Conservation (phyloP, 371 early-diverging fungal genomes). For the Mucor velutinosus region DNA sequence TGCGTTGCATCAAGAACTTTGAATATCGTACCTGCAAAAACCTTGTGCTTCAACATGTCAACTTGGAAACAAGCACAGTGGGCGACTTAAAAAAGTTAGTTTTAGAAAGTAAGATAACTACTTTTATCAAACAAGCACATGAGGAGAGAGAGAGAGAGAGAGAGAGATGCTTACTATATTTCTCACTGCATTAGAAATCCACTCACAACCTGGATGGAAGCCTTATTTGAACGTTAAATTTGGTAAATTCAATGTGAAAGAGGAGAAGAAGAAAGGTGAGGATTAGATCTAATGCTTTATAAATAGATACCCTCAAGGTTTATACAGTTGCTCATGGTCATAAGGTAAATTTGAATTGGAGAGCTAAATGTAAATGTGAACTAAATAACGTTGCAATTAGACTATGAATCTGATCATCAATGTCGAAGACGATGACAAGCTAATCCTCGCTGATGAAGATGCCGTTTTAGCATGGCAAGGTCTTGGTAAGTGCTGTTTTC, state of each 20-base stretch:
- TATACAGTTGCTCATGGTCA: constrained; percentile 86
- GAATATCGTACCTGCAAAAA: constrained; percentile 89
- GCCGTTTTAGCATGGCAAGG: constrained; percentile 64
- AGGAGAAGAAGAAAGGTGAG: not conserved
- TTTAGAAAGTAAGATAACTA: constrained; percentile 62
- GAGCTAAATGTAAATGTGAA: not conserved
- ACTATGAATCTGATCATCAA: constrained; percentile 87
- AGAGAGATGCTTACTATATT: not conserved
- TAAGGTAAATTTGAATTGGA: constrained; percentile 55
- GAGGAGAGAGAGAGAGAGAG: too few relatives aligned
- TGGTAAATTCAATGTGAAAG: constrained; percentile 41
- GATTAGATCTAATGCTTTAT: constrained; percentile 3
- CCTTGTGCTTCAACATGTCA: constrained; percentile 73
- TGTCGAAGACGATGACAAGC: constrained; percentile 74
- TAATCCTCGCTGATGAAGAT: constrained; percentile 63
- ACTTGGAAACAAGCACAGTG: constrained; percentile 70
- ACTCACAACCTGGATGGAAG: constrained; percentile 68
- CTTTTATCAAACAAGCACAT: not conserved
- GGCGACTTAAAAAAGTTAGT: constrained; percentile 69
- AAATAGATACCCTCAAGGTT: constrained; percentile 80
- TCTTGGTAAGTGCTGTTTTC: constrained; percentile 52
- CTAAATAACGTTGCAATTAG: constrained; percentile 17
- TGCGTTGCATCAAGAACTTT: constrained; percentile 88
- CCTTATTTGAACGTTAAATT: constrained; percentile 70
- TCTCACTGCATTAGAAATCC: constrained; percentile 50